Conservation (phyloP, 208 protist species). For the Herpetomonas tarakana region DNA sequence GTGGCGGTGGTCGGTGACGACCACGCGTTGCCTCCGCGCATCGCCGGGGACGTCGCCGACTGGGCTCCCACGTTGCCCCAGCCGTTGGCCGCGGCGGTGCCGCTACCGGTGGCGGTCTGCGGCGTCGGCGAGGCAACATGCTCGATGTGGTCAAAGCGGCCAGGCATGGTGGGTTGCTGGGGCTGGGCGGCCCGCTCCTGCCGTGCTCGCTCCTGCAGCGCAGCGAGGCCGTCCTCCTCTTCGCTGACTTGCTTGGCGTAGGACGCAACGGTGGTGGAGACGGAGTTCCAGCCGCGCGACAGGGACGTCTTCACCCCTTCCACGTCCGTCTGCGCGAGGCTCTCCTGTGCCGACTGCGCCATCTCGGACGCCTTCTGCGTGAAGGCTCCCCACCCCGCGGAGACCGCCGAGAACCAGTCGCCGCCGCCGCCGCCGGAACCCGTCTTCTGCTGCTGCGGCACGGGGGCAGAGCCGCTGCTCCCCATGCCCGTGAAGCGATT, state of each 20-base stretch:
- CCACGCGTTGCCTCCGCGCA: too few relatives aligned
- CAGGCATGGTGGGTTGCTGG: neutral
- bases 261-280: constrained; percentile 34
- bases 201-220: constrained; percentile 36
- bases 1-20: neutral
- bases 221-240: constrained; percentile 34
- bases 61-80: too few relatives aligned
- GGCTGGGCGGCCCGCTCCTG: constrained; percentile 22
- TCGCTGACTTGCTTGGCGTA: constrained; percentile 38
- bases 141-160: constrained; percentile 26
- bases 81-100: neutral
- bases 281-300: constrained; percentile 44
- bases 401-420: constrained; percentile 61
- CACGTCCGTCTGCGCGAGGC: constrained; percentile 53
- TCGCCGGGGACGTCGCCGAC: too few relatives aligned
- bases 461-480: constrained; percentile 1
- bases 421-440: constrained; percentile 3
- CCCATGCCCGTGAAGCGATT: constrained; percentile 59
- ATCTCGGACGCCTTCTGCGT: constrained; percentile 64
- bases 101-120: neutral
- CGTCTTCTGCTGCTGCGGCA: constrained; percentile 7
- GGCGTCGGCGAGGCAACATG: constrained; percentile 6
- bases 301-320: constrained; percentile 49
- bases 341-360: constrained; percentile 51
- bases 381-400: constrained; percentile 53